phyloP scores from a whole-genome alignment of 352 stramenopile genomes.

The Globisporangium spinosum region DNA sequence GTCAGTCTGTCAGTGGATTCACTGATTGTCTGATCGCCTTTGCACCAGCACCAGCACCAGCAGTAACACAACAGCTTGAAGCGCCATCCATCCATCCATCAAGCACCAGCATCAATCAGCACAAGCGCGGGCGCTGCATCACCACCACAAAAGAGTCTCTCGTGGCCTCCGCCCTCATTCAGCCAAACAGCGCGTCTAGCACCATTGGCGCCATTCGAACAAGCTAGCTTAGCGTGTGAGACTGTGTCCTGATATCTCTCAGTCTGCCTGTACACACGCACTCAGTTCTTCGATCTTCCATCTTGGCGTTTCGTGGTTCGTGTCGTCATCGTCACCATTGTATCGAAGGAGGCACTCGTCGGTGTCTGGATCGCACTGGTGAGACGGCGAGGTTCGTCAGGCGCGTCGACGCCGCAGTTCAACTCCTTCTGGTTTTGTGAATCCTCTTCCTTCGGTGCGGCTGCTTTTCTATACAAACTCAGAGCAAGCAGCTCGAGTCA shows the following conservation, averaged over 20 bases:
- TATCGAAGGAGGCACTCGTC: not conserved
- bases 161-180: not conserved
- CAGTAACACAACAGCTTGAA: not conserved
- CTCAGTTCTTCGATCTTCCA: slow-evolving; percentile 7
- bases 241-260: not conserved
- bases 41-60: not conserved
- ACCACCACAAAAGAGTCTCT: not conserved
- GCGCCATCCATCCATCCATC: not conserved
- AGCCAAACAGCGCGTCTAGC: not conserved
- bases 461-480: slow-evolving; percentile 9
- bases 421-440: not conserved
- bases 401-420: slow-evolving; percentile 22
- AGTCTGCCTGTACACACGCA: not conserved
- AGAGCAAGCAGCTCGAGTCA: not conserved
- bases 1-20: not conserved
- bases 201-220: not conserved
- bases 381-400: slow-evolving; percentile 15
- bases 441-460: not conserved
- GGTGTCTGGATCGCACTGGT: not conserved
- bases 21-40: not conserved
- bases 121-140: not conserved
- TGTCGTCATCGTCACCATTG: slow-evolving; percentile 8
- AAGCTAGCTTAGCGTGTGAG: not conserved
- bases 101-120: not conserved
- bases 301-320: not conserved